Base-by-base conservation (phyloP, 768 basidiomycete genomes). In the Tubosaeta brunneosetosa region DNA sequence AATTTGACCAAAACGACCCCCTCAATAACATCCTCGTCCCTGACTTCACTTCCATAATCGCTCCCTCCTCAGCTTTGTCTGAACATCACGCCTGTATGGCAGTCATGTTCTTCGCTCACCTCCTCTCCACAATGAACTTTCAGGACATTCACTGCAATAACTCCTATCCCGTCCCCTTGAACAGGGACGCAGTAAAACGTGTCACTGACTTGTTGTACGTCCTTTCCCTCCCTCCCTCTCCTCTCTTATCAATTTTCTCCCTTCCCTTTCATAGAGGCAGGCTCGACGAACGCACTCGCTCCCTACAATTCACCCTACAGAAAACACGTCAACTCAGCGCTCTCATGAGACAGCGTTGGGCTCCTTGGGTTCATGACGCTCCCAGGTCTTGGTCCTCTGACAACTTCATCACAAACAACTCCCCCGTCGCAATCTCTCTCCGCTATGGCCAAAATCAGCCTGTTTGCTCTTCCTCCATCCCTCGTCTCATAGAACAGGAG, bases 391-490 rank as follows among this genome's bases (percentile, higher is more conserved):
- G 52, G 52, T 54, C 54, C 10, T 1, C 3, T 0, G 52, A 57
- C 9, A 11, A 16, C 0, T 57, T 57, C 22, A 22, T 57, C 1
- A 25, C 29, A 0, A 22, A 50, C 8, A 54, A 57, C 42, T n/a
- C 33, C 0, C 56, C 49, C 1, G 19, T 57, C 8, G 49, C 49
- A 1, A 11, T 57, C 34, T 44, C 56, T 1, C 17, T 57, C 16
- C 27, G 52, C 0, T 57, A 57, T 5, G 56, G 56, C 0, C 56
- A 57, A 11, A 57, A 57, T 2, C 56, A 57, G 8, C 40, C 38
- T 1, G 14, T 49, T 12, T 41, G 22, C 3, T 6, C 36, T 14
- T 44, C 27, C 14, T 3, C 0, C 6, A 22, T 27, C 7, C 14
- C 26, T 5, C 2, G 2, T 6, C 4, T 8, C 5, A n/a, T 50